Percentiles rank a stretch among this genome's conserved stretches.
Evolutionary conservation across 1,284 basidiomycete genomes (phyloP).

Genomic region (Calocybe gambosa): DNA sequence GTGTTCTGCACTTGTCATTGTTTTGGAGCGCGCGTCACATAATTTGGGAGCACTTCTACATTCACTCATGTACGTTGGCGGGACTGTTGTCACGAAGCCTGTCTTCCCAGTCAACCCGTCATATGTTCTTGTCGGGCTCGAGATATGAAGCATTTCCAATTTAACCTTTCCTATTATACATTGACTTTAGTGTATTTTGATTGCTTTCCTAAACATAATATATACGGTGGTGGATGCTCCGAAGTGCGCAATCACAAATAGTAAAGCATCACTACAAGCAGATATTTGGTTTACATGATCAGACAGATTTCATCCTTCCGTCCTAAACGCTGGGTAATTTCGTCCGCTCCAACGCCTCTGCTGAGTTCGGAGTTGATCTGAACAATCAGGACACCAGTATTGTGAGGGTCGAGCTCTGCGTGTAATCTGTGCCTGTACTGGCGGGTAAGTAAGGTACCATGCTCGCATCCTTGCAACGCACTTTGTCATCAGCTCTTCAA

Average conservation of each 20-base stretch:
- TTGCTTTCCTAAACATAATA: not conserved
- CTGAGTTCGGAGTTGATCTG: conserved; percentile 48
- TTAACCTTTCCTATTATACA: not conserved
- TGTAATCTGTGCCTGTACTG: conserved; percentile 58
- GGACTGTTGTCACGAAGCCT: conserved; percentile 69
- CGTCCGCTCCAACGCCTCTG: conserved; percentile 48
- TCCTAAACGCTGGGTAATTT: conserved; percentile 53
- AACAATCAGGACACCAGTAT: conserved; percentile 84
- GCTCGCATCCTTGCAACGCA: conserved; percentile 26
- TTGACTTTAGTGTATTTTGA: conserved; percentile 3
- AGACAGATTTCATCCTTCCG: conserved; percentile 53
- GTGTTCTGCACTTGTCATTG: conserved; percentile 74
- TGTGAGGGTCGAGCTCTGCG: conserved; percentile 77
- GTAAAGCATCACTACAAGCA: no score
- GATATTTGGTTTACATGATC: conserved; percentile 52
- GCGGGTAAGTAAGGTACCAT: conserved; percentile 5
- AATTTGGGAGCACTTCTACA: conserved; percentile 61
- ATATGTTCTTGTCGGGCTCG: conserved; percentile 72
- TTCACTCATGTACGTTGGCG: conserved; percentile 80
- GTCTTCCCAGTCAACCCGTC: conserved; percentile 64
- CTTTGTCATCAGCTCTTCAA: conserved; percentile 84
- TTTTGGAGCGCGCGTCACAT: conserved; percentile 54
- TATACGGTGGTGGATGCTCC: not conserved
- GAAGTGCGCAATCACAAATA: not conserved
- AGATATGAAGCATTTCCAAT: conserved; percentile 40